Base-by-base conservation (phyloP, 2,329 filamentous ascomycete genomes). In the Botrytis porri region DNA sequence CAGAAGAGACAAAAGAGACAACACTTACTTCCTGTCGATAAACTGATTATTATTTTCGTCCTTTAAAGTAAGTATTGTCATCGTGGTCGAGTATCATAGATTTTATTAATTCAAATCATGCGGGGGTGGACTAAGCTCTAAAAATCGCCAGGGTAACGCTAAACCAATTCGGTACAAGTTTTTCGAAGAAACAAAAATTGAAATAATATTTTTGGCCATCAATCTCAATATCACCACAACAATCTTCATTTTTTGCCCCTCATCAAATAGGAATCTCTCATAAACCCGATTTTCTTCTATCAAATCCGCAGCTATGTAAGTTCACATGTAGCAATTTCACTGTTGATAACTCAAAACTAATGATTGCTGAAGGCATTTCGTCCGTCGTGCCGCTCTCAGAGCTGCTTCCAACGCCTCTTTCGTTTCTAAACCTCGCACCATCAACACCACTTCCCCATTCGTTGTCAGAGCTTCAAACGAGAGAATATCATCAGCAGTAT, bases 361-460 rank as follows among this genome's bases (percentile, higher is more conserved):
- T 57, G 73, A 76, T 70, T 64, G 51, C 41, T 45, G 48, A 60
- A 81, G 80, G 80, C 79, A 80, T 78, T 74, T 79, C 75, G 76
- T 91, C 77, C 87, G 88, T 75, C 87, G 87, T 78, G 83, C 86
- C 76, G 87, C 88, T 77, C 83, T 85, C 79, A 86, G 88, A 79
- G 85, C 88, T 66, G 85, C 88, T 73, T 72, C 69, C 43, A 83
- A 85, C 48, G 78, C 82, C 74, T 83, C 84, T 63, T 79, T 83
- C 76, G 77, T 84, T 74, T 81, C 82, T 57, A 84, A 82, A 76
- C 82, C 81, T 73, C 81, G 82, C 69, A 81, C 82, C 70, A 81
- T 85, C 74, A 80, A 82, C 65, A 80, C 82, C 6, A 74, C 82
- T 71, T 80, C 81, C 70, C 81, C 82, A 45, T 80, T 81, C 59